Evolutionary conservation across 148 eudicot species (phyloP).

Genomic region (Cornus kousa): DNA sequence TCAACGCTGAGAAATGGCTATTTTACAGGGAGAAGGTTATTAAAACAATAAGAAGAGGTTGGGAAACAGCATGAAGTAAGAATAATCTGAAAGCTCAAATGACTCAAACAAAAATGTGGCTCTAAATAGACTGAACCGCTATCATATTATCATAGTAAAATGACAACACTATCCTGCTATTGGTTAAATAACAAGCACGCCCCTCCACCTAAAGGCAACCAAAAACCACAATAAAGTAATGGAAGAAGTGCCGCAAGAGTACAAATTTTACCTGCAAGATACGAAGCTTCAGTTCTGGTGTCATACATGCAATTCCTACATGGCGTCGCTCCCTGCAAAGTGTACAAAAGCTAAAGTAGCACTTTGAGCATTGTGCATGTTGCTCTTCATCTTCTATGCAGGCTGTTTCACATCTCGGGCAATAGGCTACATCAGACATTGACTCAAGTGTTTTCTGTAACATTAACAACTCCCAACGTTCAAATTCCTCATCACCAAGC

Average conservation of each 20-base stretch:
- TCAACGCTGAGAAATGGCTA: background rate
- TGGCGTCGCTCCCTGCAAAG: constrained; percentile 85
- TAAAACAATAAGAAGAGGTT: background rate
- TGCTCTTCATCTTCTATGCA: constrained; percentile 86
- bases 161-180: background rate
- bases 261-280: constrained; percentile 55
- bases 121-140: background rate
- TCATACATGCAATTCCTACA: constrained; percentile 75
- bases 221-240: too few relatives aligned
- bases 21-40: background rate
- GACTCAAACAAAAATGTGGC: background rate
- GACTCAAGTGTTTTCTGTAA: constrained; percentile 80
- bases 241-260: background rate
- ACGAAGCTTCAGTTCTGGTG: constrained; percentile 77
- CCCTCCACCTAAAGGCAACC: background rate
- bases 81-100: background rate
- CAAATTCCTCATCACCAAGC: constrained; percentile 70
- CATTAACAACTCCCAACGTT: constrained; percentile 80
- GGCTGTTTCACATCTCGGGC: constrained; percentile 94
- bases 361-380: constrained; percentile 89
- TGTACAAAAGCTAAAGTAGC: constrained; percentile 86
- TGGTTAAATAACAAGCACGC: background rate
- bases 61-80: background rate
- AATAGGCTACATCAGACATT: constrained; percentile 88
- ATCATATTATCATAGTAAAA: background rate